These are phyloP conservation scores for Bryum argenteum DNA, from an alignment of 225 moss, liverwort and hornwort genomes.

Conservation along the genomic window DNA sequence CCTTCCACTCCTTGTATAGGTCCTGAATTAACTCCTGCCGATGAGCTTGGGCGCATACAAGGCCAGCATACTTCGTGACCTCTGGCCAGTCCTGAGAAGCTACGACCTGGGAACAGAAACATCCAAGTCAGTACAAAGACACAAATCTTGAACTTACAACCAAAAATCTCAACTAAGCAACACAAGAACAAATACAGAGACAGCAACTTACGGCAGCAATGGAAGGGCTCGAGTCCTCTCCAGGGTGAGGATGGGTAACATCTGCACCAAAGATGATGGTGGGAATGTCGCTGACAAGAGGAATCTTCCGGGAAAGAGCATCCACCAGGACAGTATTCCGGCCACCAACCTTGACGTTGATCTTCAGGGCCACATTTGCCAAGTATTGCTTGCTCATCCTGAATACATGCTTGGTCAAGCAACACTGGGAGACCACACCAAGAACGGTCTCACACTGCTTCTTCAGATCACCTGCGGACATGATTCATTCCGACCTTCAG, in stretches of 20 bases:
- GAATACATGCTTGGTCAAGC: conserved; percentile 89
- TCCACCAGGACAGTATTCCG: conserved; percentile 95
- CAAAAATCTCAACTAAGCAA: neutral
- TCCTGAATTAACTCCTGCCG: conserved; percentile 95
- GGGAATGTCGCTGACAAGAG: conserved; percentile 93
- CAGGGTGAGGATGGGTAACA: conserved; percentile 99
- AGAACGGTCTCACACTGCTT: conserved; percentile 93
- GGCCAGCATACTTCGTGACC: conserved; percentile 94
- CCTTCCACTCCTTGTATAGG: conserved; percentile 85
- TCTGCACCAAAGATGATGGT: conserved; percentile 99
- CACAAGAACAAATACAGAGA: neutral
- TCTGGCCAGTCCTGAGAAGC: conserved; percentile 99
- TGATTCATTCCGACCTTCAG: neutral
- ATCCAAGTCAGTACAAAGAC: neutral
- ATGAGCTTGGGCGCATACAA: conserved; percentile 96
- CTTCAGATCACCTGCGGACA: conserved; percentile 72
- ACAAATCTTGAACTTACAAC: neutral
- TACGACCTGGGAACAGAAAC: conserved; percentile 63
- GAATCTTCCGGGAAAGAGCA: conserved; percentile 78
- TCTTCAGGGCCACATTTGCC: conserved; percentile 94
- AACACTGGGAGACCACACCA: conserved; percentile 94
- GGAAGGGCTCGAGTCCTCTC: conserved; percentile 97
- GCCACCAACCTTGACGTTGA: conserved; percentile 96
- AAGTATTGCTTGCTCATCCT: conserved; percentile 97
- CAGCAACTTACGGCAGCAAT: conserved; percentile 79